These are phyloP conservation scores for Calycina marina DNA, from an alignment of 2,329 filamentous ascomycete species.

Conservation along the genomic window DNA sequence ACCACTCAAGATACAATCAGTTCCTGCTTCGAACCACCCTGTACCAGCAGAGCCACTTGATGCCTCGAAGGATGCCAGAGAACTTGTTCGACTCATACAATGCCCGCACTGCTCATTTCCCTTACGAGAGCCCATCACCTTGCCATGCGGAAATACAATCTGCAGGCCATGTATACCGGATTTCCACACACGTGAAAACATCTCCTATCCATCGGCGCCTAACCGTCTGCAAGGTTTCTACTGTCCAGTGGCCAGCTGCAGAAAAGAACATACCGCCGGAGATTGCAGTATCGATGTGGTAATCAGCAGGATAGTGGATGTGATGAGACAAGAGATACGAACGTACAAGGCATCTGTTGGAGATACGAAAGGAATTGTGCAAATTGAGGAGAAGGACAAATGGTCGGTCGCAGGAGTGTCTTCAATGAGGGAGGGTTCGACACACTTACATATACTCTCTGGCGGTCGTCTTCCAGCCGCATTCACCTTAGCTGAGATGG, in stretches of 20 bases:
- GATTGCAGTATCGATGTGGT: constrained; percentile 70
- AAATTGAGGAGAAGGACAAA: constrained; percentile 25
- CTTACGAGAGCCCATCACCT: constrained; percentile 51
- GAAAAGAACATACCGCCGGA: constrained; percentile 55
- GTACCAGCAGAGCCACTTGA: constrained; percentile 23
- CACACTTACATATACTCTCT: constrained; percentile 26
- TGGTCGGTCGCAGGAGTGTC: constrained; percentile 29
- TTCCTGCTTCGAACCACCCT: constrained; percentile 1
- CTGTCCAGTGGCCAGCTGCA: constrained; percentile 58
- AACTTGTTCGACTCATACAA: constrained; percentile 60
- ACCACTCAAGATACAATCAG: too few species aligned
- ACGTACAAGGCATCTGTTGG: constrained; percentile 22
- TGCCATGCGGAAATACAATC: constrained; percentile 70
- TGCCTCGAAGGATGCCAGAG: constrained; percentile 40
- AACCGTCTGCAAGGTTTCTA: constrained; percentile 53
- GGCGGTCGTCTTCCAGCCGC: constrained; percentile 51
- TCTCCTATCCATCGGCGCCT: constrained; percentile 61
- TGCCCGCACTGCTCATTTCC: constrained; percentile 61
- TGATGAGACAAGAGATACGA: constrained; percentile 39
- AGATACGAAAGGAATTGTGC: constrained; percentile 26
- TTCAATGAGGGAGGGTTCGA: constrained; percentile 25
- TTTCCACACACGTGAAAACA: constrained; percentile 47
- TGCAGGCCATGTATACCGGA: constrained; percentile 64
- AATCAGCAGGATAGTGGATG: constrained; percentile 53
- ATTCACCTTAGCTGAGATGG: constrained; percentile 49